phyloP scores from a whole-genome alignment of 2,329 filamentous ascomycete genomes.

The Sporothrix luriei region DNA sequence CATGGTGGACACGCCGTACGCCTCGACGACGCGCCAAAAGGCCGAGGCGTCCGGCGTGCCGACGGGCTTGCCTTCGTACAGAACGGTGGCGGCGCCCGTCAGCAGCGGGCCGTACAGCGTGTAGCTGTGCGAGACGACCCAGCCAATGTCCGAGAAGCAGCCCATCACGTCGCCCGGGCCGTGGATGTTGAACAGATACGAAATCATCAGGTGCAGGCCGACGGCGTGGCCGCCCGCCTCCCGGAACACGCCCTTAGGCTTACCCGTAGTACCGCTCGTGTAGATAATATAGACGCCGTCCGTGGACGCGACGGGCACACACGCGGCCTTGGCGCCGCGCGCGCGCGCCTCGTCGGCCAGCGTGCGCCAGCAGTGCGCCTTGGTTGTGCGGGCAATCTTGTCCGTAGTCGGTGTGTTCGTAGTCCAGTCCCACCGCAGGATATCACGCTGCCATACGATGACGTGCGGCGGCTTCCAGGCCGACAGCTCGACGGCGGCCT shows the following conservation, averaged over 20 bases:
- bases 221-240: conserved; percentile 87
- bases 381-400: conserved; percentile 14
- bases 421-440: conserved; percentile 72
- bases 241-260: conserved; percentile 80
- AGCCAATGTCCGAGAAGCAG: conserved; percentile 72
- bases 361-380: conserved; percentile 64
- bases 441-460: conserved; percentile 81
- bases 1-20: conserved; percentile 80
- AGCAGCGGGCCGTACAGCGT: conserved; percentile 88
- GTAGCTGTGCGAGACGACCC: conserved; percentile 79
- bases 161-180: conserved; percentile 75
- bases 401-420: conserved; percentile 50
- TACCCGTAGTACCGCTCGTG: conserved; percentile 79
- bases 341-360: conserved; percentile 70
- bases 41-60: conserved; percentile 84
- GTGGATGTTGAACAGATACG: conserved; percentile 78
- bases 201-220: conserved; percentile 77
- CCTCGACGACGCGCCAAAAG: conserved; percentile 84
- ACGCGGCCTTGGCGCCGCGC: conserved; percentile 68
- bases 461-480: conserved; percentile 71
- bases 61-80: conserved; percentile 93
- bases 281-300: conserved; percentile 91
- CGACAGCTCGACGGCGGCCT: conserved; percentile 69
- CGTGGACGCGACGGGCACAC: conserved; percentile 75
- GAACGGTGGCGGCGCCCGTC: conserved; percentile 78